Percentiles rank a stretch among this genome's conserved stretches.
Conservation (phyloP, 129 eudicot genomes). For the Helichrysum umbraculigerum region DNA sequence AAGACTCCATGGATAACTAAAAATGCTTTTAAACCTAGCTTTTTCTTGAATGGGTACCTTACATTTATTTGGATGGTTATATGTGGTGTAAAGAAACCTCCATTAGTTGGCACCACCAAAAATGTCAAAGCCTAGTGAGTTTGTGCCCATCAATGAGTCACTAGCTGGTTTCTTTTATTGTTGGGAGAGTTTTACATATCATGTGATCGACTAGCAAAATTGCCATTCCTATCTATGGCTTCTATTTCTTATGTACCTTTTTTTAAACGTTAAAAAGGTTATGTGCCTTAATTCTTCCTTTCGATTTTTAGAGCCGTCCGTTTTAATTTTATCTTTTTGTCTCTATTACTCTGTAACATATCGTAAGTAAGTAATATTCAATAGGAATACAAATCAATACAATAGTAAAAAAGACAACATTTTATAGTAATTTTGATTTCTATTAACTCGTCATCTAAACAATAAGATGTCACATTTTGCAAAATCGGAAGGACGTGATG, state of each 20-base stretch:
- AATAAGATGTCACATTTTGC: background rate
- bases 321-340: too few species aligned
- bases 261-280: background rate
- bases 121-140: constrained; percentile 31
- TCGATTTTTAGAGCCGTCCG: background rate
- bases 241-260: background rate
- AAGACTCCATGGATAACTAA: constrained; percentile 7
- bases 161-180: constrained; percentile 18
- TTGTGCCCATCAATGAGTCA: constrained; percentile 22
- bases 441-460: background rate
- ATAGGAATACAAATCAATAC: background rate
- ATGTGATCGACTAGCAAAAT: constrained; percentile 15
- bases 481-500: background rate
- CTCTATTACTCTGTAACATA: background rate
- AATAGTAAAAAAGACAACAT: background rate
- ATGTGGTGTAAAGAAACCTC: constrained; percentile 21
- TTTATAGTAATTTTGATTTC: background rate
- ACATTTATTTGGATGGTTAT: constrained; percentile 19
- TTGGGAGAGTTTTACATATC: constrained; percentile 11
- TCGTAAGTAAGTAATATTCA: background rate
- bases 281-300: background rate
- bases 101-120: constrained; percentile 22
- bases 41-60: constrained; percentile 18
- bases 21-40: background rate
- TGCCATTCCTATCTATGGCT: constrained; percentile 17